phyloP scores from a whole-genome alignment of 371 early-diverging fungal species.

The Parasitella parasitica region DNA sequence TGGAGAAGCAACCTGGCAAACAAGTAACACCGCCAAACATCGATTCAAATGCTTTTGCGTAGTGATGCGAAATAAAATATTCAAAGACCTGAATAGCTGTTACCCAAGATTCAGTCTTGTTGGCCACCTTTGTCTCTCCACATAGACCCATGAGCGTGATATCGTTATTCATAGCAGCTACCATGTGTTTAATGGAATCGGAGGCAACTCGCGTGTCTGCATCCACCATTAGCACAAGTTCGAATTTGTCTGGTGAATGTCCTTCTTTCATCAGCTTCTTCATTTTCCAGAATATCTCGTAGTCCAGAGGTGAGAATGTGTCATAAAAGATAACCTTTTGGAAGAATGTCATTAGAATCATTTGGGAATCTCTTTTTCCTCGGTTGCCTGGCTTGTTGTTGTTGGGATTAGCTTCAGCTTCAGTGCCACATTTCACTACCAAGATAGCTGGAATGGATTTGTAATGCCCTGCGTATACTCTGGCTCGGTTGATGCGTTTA shows the following conservation, averaged over 20 bases:
- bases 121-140: constrained; percentile 87
- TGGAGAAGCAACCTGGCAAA: constrained; percentile 94
- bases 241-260: constrained; percentile 77
- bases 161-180: constrained; percentile 79
- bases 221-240: constrained; percentile 89
- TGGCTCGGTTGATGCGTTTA: constrained; percentile 85
- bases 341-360: constrained; percentile 93
- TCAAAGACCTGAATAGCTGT: constrained; percentile 95
- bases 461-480: constrained; percentile 92
- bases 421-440: constrained; percentile 84
- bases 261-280: constrained; percentile 56
- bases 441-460: constrained; percentile 69
- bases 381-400: constrained; percentile 83
- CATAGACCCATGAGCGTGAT: constrained; percentile 82
- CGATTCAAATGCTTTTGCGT: constrained; percentile 91
- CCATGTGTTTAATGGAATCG: constrained; percentile 71
- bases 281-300: constrained; percentile 80
- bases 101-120: constrained; percentile 85
- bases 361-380: constrained; percentile 94
- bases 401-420: constrained; percentile 66
- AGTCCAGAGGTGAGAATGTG: constrained; percentile 83
- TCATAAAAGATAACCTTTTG: constrained; percentile 79
- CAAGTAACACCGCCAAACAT: constrained; percentile 98
- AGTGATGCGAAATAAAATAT: constrained; percentile 94
- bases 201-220: constrained; percentile 86